Base-by-base conservation (phyloP, 2,329 filamentous ascomycete genomes). In the Emergomyces orientalis region DNA sequence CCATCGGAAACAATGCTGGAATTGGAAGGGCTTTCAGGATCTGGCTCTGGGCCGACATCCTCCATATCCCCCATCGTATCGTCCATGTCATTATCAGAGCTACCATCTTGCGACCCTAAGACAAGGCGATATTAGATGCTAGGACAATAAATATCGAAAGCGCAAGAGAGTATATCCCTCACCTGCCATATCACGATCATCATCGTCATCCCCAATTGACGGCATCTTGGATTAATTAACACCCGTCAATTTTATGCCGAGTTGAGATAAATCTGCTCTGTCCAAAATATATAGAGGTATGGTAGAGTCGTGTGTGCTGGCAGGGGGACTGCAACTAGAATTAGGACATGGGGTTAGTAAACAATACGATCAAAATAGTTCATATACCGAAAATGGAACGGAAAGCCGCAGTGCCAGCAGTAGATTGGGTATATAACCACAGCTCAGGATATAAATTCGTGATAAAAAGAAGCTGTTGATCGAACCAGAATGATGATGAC, bases 11-110 rank as follows among this genome's bases (percentile, higher is more conserved):
- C 69, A 68, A 76, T 73, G 61, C 75, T 76, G 60, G 73, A 72
- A 62, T 74, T 76, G 19, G 77, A 76, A 34, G 73, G 73, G 62
- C 74, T 74, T 61, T 71, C 67, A 14, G 63, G 64, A 9, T 71
- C 69, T 13, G 60, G 55, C 8, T 68, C 68, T 19, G 57, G 65
- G 6, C 76, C 74, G 52, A 68, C 70, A 17, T 77, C 77, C 9
- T 74, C 72, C 43, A 72, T 71, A 62, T 79, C 77, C 65, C 75
- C 71, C 72, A 79, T 76, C 34, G 74, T 73, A 47, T 80, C 78
- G 32, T 80, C 78, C 63, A 74, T 73, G 62, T 80, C 78, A 59
- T 80, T 80, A 64, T 81, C 78, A 34, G 78, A 80, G 68, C 76
- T 79, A 63, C 76, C 78, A 66, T 80, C 77, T 69, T 77, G 78